Conservation (phyloP, 2,329 filamentous ascomycete species). For the Colletotrichum sp. region DNA sequence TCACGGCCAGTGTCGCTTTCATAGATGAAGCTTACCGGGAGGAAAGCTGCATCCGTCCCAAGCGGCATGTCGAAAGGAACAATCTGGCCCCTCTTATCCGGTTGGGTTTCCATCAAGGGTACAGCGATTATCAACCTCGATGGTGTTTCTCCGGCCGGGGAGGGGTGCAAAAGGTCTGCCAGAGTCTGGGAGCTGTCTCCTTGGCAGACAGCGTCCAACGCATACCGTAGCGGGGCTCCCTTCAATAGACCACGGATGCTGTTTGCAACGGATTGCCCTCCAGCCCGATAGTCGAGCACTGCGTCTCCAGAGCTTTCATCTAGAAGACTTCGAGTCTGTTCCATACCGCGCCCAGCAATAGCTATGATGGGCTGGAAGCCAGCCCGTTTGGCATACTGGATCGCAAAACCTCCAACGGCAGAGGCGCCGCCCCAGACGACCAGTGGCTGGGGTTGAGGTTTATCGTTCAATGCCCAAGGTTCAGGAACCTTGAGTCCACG, state of each 20-base stretch:
- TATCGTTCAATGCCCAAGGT: conserved; percentile 46
- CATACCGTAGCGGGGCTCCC: not conserved
- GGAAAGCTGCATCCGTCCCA: not conserved
- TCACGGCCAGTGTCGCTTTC: not conserved
- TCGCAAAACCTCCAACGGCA: conserved; percentile 61
- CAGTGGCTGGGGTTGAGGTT: conserved; percentile 24
- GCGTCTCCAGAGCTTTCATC: conserved; percentile 23
- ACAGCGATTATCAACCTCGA: not conserved
- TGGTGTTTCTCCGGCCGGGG: not conserved
- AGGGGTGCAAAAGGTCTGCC: not conserved
- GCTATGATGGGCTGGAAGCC: conserved; percentile 66
- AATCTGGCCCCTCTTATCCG: not conserved
- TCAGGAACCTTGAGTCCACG: conserved; percentile 48
- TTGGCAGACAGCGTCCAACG: not conserved
- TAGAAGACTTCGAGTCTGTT: conserved; percentile 20
- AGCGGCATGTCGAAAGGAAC: not conserved
- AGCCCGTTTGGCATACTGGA: conserved; percentile 56
- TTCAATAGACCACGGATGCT: not conserved
- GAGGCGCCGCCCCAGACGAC: conserved; percentile 57
- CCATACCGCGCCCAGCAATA: conserved; percentile 49
- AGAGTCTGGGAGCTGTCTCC: not conserved
- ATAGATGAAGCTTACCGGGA: not conserved
- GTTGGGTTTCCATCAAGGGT: not conserved
- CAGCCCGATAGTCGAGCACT: conserved; percentile 25
- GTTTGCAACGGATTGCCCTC: not conserved